These are phyloP conservation scores for Paracoccidioides lutzii DNA, from an alignment of 2,329 filamentous ascomycete species.

Conservation along the genomic window DNA sequence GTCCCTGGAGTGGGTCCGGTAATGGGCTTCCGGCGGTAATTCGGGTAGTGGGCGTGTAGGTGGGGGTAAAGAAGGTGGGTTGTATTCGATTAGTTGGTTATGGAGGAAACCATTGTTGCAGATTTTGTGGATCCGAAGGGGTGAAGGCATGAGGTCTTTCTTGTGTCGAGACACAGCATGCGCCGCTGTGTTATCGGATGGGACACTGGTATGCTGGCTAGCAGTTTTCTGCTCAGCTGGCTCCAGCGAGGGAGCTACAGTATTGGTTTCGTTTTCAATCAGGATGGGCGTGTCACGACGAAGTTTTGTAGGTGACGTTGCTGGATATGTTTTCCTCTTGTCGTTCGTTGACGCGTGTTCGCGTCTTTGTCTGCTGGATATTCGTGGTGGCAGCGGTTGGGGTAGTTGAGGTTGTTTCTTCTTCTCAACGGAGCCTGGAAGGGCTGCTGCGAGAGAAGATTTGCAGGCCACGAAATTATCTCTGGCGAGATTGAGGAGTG, in stretches of 20 bases:
- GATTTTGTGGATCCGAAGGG: conserved; percentile 17
- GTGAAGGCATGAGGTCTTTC: conserved; percentile 15
- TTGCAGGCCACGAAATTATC: conserved; percentile 26
- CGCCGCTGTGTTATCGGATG: background rate
- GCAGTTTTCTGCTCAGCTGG: background rate
- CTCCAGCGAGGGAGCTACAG: background rate
- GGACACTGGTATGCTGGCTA: background rate
- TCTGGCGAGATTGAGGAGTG: conserved; percentile 28
- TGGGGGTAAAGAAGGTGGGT: conserved; percentile 12
- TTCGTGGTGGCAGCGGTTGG: background rate
- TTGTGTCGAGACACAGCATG: background rate
- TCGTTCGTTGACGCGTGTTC: background rate
- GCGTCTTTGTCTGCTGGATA: background rate
- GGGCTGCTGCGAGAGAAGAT: conserved; percentile 4
- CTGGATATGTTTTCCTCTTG: conserved; percentile 1
- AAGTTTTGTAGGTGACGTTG: background rate
- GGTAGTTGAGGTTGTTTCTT: background rate
- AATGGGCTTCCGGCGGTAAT: background rate
- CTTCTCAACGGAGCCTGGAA: background rate
- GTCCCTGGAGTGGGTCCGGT: background rate
- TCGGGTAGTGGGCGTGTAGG: conserved; percentile 14
- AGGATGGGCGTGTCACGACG: background rate
- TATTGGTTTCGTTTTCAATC: background rate
- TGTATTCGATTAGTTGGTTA: background rate
- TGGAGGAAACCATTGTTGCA: conserved; percentile 3